Conservation (phyloP, 805 yeast species). For the Sungouiozyma ichnusensis region DNA sequence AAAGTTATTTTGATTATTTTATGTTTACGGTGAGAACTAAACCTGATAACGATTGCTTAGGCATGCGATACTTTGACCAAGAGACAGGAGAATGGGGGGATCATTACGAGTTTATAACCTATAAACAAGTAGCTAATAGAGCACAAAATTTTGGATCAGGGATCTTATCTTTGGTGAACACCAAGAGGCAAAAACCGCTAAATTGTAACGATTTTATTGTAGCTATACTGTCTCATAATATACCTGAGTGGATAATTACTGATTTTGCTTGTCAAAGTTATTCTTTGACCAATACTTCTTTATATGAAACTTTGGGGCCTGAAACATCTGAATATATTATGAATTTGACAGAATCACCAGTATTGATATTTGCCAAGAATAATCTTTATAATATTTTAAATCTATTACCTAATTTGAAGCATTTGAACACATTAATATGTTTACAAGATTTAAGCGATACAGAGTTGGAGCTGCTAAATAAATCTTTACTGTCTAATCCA, state of each 20-base stretch:
- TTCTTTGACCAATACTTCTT: constrained; percentile 42
- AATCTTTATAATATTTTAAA: constrained; percentile 40
- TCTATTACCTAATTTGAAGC: constrained; percentile 32
- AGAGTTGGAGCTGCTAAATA: constrained; percentile 26
- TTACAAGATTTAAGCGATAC: constrained; percentile 37
- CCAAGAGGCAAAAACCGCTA: constrained; percentile 26
- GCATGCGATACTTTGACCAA: constrained; percentile 31
- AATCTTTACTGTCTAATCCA: constrained; percentile 20
- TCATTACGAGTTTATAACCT: constrained; percentile 36
- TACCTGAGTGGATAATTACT: constrained; percentile 57
- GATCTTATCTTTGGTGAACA: constrained; percentile 34
- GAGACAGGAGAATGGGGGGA: constrained; percentile 31
- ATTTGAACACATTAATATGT: constrained; percentile 43
- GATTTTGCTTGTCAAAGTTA: constrained; percentile 60
- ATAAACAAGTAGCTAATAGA: constrained; percentile 32
- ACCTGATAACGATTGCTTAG: constrained; percentile 36
- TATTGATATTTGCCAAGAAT: constrained; percentile 42
- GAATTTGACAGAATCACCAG: constrained; percentile 50
- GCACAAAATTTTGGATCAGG: constrained; percentile 48
- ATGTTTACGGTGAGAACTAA: constrained; percentile 31
- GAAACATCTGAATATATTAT: constrained; percentile 55
- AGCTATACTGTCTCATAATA: constrained; percentile 46
- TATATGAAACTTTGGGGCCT: constrained; percentile 50
- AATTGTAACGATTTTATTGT: constrained; percentile 37
- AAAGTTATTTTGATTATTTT: constrained; percentile 38